phyloP scores from a whole-genome alignment of 2,329 filamentous ascomycete species.

The Clarireedia paspali region DNA sequence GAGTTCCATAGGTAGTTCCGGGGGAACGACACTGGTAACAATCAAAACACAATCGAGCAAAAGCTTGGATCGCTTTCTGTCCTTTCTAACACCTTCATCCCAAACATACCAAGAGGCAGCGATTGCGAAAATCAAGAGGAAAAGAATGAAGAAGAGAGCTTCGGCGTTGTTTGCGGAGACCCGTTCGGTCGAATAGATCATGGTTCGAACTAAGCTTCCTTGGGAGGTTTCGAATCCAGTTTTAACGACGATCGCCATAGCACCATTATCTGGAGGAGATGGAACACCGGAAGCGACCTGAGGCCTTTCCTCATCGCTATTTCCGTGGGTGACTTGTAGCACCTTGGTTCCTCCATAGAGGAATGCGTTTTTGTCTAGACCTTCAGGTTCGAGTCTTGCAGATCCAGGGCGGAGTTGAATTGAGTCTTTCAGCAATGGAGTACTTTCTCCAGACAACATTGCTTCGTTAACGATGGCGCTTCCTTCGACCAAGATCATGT shows the following conservation, averaged over 20 bases:
- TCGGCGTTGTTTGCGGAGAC: constrained; percentile 98
- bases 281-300: constrained; percentile 70
- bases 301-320: constrained; percentile 63
- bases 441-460: constrained; percentile 98
- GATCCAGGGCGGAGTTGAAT: constrained; percentile 82
- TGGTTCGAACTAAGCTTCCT: constrained; percentile 92
- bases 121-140: constrained; percentile 90
- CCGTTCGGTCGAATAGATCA: constrained; percentile 99
- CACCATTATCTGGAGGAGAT: constrained; percentile 84
- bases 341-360: constrained; percentile 97
- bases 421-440: constrained; percentile 92
- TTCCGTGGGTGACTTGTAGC: constrained; percentile 86
- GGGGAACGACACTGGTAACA: constrained; percentile 95
- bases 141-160: constrained; percentile 94
- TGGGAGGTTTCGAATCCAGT: constrained; percentile 98
- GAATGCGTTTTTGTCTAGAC: constrained; percentile 92
- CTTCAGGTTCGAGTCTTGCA: constrained; percentile 75
- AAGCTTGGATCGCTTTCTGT: constrained; percentile 95
- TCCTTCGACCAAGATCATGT: constrained; percentile 92
- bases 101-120: constrained; percentile 99
- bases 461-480: constrained; percentile 98
- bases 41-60: constrained; percentile 96
- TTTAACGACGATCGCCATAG: constrained; percentile 89
- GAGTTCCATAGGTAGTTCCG: constrained; percentile 95
- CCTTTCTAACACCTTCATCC: constrained; percentile 89